Conservation (phyloP, 2,329 filamentous ascomycete genomes). For the Aureobasidium sp. region DNA sequence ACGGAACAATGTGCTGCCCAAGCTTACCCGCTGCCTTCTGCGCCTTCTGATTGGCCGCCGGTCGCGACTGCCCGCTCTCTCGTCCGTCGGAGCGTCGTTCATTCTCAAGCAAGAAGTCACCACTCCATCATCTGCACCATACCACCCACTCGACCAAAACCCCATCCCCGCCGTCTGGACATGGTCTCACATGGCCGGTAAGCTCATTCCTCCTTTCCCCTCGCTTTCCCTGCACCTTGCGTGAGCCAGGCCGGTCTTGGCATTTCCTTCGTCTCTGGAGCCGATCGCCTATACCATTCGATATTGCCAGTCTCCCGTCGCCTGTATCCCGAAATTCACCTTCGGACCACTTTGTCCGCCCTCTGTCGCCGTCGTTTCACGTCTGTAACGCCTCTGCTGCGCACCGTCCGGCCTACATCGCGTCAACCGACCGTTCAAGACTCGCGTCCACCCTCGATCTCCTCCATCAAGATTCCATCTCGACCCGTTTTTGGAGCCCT, state of each 20-base stretch:
- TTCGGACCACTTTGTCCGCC: background rate
- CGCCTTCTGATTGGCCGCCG: background rate
- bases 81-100: conserved; percentile 2
- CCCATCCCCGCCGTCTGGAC: conserved; percentile 17
- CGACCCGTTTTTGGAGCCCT: conserved; percentile 27
- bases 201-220: conserved; percentile 34
- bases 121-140: background rate
- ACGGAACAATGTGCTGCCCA: background rate
- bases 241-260: background rate
- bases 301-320: background rate
- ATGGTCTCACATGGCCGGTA: conserved; percentile 48
- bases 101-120: conserved; percentile 1
- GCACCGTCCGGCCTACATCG: background rate
- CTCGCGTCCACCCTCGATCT: conserved; percentile 11
- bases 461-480: conserved; percentile 28
- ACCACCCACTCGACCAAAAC: background rate
- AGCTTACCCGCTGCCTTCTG: background rate
- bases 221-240: background rate
- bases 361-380: background rate
- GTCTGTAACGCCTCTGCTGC: background rate
- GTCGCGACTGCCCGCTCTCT: background rate
- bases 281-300: background rate
- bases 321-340: background rate
- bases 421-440: background rate
- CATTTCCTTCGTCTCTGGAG: background rate